Evolutionary conservation across 257 asterid genomes (phyloP), one percentile per base, ranked within the genome.

Genomic region (Cruciata laevipes): DNA sequence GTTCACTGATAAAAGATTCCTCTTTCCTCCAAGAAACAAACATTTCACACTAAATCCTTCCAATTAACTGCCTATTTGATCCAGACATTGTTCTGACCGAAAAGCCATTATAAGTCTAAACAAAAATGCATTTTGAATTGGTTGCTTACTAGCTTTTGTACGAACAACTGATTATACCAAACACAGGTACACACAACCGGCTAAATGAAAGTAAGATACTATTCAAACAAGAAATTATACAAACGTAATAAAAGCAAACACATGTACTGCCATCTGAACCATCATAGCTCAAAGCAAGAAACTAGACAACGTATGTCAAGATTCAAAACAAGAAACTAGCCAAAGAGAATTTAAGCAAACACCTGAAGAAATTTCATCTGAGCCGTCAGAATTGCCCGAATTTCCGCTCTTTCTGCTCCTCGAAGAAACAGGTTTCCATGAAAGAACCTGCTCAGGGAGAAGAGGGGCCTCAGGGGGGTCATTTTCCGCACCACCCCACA

Each of bases 401-500:
- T 38, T 47, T 3, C 63, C 53, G 23, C 68, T 20, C 61, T 27
- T 57, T 27, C 67, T 74, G 42, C 63, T 51, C 56, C 55, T 67
- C 4, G 79, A 71, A 27, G 66, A 37, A 51, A 68, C 31, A 12
- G 80, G 75, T 69, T 70, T 69, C 80, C 82, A 77, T 6, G 76
- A 72, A 23, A 74, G 80, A 53, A 77, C 68, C 51, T 81, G 67
- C 20, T 69, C 40, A 1, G 76, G 55, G 51, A 80, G 82, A 63
- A 75, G 53, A 58, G 78, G 60, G 27, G 78, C 73, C 42, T 53
- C 63, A 23, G 24, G 65, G 70, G 70, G 59, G 63, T 75, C 78
- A 59, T 75, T 63, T 66, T 75, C 85, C 24, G 71, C 58, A 40
- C 78, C 80, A 51, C 85, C 82, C 85, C 82, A 81, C 33, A 77